phyloP scores from a whole-genome alignment of 257 asterid genomes.

The Solanum neorickii region DNA sequence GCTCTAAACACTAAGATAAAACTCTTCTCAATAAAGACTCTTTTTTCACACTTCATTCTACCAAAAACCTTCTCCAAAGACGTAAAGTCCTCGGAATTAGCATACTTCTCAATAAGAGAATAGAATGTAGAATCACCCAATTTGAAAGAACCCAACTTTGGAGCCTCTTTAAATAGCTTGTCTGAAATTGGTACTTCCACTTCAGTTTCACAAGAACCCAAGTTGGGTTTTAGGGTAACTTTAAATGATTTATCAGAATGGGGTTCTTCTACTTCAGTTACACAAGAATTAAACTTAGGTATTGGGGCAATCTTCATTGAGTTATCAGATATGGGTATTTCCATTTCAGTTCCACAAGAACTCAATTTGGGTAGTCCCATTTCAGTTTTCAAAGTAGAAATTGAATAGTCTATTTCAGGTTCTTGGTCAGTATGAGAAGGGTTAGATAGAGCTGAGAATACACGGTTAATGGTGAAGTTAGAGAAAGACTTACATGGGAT shows the following conservation, averaged over 20 bases:
- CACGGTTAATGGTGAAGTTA: conserved; percentile 6
- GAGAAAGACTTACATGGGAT: conserved; percentile 22
- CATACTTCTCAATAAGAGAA: conserved; percentile 60
- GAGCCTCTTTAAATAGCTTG: conserved; percentile 35
- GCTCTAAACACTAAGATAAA: conserved; percentile 66
- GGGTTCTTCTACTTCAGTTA: background rate
- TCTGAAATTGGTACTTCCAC: conserved; percentile 38
- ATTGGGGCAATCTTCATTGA: background rate
- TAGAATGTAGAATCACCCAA: conserved; percentile 81
- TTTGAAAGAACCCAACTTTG: conserved; percentile 49
- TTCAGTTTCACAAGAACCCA: conserved; percentile 3
- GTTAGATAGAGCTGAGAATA: conserved; percentile 23
- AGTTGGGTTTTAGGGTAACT: background rate
- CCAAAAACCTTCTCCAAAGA: conserved; percentile 56
- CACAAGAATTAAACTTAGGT: background rate
- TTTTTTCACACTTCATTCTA: conserved; percentile 58
- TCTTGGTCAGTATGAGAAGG: background rate
- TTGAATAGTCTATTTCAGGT: background rate
- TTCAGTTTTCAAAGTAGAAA: background rate
- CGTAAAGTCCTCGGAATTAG: conserved; percentile 47
- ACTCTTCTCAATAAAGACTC: conserved; percentile 57
- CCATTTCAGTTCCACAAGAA: conserved; percentile 1
- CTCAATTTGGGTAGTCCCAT: background rate
- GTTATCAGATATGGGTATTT: background rate
- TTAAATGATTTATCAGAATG: background rate